phyloP scores from a whole-genome alignment of 805 yeast genomes.

The Suhomyces prunicola region DNA sequence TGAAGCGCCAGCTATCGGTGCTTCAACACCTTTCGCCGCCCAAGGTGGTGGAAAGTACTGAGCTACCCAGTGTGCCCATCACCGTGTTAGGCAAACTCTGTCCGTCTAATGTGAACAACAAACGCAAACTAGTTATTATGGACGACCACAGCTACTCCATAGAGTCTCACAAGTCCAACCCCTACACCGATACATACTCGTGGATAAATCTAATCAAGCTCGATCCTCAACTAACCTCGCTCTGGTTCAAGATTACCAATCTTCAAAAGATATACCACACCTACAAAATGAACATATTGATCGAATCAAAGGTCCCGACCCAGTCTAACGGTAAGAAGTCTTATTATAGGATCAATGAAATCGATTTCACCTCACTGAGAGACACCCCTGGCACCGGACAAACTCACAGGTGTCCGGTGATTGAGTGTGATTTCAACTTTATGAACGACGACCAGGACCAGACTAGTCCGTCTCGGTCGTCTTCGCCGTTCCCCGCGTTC shows the following conservation, averaged over 20 bases:
- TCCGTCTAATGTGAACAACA: slow-evolving; percentile 9
- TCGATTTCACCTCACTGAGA: slow-evolving; percentile 22
- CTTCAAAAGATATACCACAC: slow-evolving; percentile 39
- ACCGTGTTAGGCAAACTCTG: slow-evolving; percentile 22
- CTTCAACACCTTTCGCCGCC: slow-evolving; percentile 10
- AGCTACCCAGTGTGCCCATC: slow-evolving; percentile 2
- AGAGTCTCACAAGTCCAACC: slow-evolving; percentile 1
- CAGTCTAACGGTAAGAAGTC: slow-evolving; percentile 6
- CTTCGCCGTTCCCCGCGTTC: slow-evolving; percentile 6
- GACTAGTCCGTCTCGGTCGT: slow-evolving; percentile 1
- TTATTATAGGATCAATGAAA: slow-evolving; percentile 18
- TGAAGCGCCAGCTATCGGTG: slow-evolving; percentile 25
- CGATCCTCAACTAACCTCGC: slow-evolving; percentile 38
- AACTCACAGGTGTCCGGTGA: slow-evolving; percentile 34
- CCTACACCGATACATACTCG: slow-evolving; percentile 25
- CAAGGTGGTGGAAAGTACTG: background rate
- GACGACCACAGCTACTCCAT: slow-evolving; percentile 16
- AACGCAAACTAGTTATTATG: slow-evolving; percentile 12
- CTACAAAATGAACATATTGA: slow-evolving; percentile 27
- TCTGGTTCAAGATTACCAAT: slow-evolving; percentile 40
- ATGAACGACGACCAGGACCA: slow-evolving; percentile 24
- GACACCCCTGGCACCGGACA: slow-evolving; percentile 26
- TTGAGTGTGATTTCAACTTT: slow-evolving; percentile 38
- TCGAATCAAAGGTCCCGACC: slow-evolving; percentile 4
- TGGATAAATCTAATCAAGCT: slow-evolving; percentile 39